Evolutionary conservation across 257 asterid species (phyloP), one percentile per base, ranked within the genome.

Genomic region (Lycium barbarum): DNA sequence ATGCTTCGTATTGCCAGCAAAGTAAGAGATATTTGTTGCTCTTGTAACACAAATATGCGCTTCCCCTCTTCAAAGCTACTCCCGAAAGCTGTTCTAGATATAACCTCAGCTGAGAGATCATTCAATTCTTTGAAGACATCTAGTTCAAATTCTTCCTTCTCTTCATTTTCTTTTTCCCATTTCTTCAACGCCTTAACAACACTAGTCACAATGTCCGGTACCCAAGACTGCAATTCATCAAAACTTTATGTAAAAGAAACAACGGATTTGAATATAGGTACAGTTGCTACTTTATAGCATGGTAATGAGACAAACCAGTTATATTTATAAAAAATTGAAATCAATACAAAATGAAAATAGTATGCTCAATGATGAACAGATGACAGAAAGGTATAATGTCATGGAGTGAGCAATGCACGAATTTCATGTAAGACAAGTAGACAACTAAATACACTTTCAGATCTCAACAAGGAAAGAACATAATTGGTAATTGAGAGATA

Each of bases 61-160:
- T 79, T 91, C 76, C 95, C 93, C 83, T 92, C 91, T 47, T 90
- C 93, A 59, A 88, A 92, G 70, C 89, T 88, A 83, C 94, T 92
- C 20, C 93, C 93, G 35, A 92, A 92, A 85, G 92, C 93, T n/a
- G 91, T 90, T 66, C 89, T 82, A 38, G 93, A 91, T 79, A 91
- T 87, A 53, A 91, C 70, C 17, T 91, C 93, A 14, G 93, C 93
- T 1, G 93, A 88, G 26, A 91, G 90, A 6, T 66, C 71, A 20
- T 89, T 92, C 45, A 91, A 85, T 65, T 87, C 86, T 79, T 84
- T 87, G 74, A 79, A 81, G 40, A 88, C 91, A 15, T 91, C 90
- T 22, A 88, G 1, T 79, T 91, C 93, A 63, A 91, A 85, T 59
- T 84, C 87, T 43, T 83, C 83, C 22, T 84, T 85, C 59, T 74